Conservation (phyloP, 805 yeast genomes). For the Schwanniomyces sp. region DNA sequence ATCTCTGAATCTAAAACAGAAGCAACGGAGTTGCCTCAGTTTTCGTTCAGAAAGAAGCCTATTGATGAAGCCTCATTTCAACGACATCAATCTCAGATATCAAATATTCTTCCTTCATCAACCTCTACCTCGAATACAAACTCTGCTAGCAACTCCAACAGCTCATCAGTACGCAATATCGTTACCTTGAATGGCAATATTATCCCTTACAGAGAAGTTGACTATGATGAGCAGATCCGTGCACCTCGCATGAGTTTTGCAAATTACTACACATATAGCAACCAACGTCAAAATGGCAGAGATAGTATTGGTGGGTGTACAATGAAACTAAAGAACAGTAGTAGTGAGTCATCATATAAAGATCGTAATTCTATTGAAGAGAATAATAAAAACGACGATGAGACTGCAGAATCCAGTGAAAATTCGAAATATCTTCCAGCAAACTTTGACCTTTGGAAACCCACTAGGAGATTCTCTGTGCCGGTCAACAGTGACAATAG, state of each 20-base stretch:
- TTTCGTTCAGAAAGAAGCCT: constrained; percentile 32
- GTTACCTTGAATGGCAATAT: background rate
- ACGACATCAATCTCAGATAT: constrained; percentile 22
- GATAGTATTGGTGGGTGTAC: background rate
- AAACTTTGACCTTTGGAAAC: constrained; percentile 43
- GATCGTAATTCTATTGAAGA: background rate
- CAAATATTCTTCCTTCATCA: constrained; percentile 21
- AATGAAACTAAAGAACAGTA: background rate
- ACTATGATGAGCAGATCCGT: constrained; percentile 55
- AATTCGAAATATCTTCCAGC: constrained; percentile 41
- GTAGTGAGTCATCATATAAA: background rate
- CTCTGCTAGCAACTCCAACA: background rate
- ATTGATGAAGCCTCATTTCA: constrained; percentile 12
- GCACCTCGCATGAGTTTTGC: constrained; percentile 52
- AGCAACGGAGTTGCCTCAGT: constrained; percentile 17
- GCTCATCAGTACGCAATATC: background rate
- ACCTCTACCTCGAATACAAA: background rate
- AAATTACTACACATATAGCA: constrained; percentile 22
- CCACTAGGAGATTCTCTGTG: constrained; percentile 34
- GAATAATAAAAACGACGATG: background rate
- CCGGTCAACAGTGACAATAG: constrained; percentile 9
- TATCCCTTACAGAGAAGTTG: constrained; percentile 18
- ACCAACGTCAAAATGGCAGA: background rate
- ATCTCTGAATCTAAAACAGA: constrained; percentile 4
- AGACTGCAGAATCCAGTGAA: constrained; percentile 3